These are phyloP conservation scores for Irpex lacteus DNA, from an alignment of 1,284 basidiomycete genomes.

Conservation along the genomic window DNA sequence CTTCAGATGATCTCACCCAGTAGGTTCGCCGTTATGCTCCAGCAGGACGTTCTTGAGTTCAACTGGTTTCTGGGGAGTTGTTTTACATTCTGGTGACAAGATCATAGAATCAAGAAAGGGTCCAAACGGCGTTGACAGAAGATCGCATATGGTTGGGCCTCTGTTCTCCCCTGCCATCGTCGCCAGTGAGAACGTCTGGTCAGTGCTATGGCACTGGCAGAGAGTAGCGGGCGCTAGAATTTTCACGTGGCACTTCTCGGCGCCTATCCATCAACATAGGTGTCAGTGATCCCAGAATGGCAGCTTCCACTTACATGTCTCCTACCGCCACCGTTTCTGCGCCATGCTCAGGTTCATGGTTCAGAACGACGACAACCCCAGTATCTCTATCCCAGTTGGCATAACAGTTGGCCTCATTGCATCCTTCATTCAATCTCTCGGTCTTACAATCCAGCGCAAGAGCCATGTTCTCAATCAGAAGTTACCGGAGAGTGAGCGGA, in stretches of 20 bases:
- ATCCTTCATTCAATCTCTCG: slow-evolving; percentile 88
- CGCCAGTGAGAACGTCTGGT: background rate
- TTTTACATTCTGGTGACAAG: slow-evolving; percentile 22
- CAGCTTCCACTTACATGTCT: slow-evolving; percentile 7
- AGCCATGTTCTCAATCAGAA: slow-evolving; percentile 87
- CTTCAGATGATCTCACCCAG: slow-evolving; percentile 20
- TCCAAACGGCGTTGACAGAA: slow-evolving; percentile 29
- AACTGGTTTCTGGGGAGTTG: slow-evolving; percentile 16
- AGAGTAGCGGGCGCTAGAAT: background rate
- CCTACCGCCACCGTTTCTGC: slow-evolving; percentile 3
- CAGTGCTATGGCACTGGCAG: no score
- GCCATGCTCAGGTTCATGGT: slow-evolving; percentile 20
- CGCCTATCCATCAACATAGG: background rate
- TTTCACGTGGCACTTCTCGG: background rate
- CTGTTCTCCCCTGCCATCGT: background rate
- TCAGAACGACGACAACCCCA: slow-evolving; percentile 19
- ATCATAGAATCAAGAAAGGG: slow-evolving; percentile 26
- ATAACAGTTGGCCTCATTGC: slow-evolving; percentile 80
- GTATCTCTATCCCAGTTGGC: slow-evolving; percentile 51
- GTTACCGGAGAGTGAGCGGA: slow-evolving; percentile 61
- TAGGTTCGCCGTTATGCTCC: slow-evolving; percentile 18
- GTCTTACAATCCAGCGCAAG: slow-evolving; percentile 93
- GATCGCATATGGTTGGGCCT: slow-evolving; percentile 7
- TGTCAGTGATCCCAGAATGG: slow-evolving; percentile 5
- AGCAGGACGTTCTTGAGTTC: slow-evolving; percentile 22